Base-by-base conservation (phyloP, 257 asterid species). In the Solanum chiquidenum region DNA sequence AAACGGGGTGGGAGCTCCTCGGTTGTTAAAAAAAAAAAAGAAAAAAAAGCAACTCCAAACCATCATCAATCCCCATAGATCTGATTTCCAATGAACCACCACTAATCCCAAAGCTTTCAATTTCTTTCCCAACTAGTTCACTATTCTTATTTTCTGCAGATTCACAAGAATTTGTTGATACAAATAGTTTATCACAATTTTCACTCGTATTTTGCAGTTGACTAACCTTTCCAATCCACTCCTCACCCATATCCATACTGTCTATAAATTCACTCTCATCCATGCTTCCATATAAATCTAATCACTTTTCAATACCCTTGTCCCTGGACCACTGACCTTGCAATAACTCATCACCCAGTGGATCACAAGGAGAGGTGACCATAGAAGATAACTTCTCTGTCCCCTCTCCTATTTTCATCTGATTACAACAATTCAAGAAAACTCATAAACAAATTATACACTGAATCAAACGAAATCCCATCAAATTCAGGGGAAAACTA, bases 401-500 rank as follows among this genome's bases (percentile, higher is more conserved):
- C 88, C 92, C 92, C 92, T 89, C 95, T 74, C 93, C 95, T 89
- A 86, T 89, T 87, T 82, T 92, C 98, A 94, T 92, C 92, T 90
- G 90, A 86, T 86, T 86, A 62, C 44, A 66, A 82, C 74, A 55
- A 73, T 68, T 84, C 88, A 83, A 29, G 73, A 34, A 77, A 64
- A 69, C 12, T 11, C 79, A 23, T 34, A 64, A 64, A 71, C 25
- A 34, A 88, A 85, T 80, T 14, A 27, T 34, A 25, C 8, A 83
- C 68, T 58, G 38, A 72, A 83, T 55, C 9, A 72, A 33, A 72
- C 27, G 27, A 18, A 71, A 71, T 31, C 77, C 40, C 40, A 71
- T n/a, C 42, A n/a, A 35, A 46, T 4, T 23, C 72, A 74, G 73
- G 44, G 18, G n/a, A 42, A 33, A 44, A 29, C 9, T 7, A 71